Base-by-base conservation (phyloP, 2,329 filamentous ascomycete species). In the Coniochaeta hoffmannii region DNA sequence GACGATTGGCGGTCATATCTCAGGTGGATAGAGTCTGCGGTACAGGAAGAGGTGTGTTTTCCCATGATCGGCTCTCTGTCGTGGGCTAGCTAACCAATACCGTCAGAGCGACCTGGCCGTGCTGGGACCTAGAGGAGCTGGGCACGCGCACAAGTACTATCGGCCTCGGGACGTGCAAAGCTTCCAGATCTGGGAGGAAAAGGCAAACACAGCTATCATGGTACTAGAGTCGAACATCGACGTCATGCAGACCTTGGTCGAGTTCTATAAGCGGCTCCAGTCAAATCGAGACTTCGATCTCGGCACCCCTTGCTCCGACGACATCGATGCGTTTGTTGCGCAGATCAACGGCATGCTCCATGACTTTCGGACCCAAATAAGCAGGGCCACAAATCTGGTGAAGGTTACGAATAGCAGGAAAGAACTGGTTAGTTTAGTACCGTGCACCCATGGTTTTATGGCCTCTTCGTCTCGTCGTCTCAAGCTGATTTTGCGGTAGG, bases 1-100 rank as follows among this genome's bases (percentile, higher is more conserved):
- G 70, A 73, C 56, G 67, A 71, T n/a, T 76, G 73, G 73, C 64
- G 71, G 28, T 66, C 66, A 61, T 74, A 75, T 57, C 66, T 76
- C 19, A 58, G 64, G 12, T 72, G 64, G 65, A 61, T 76, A 0
- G 73, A 76, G 57, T 60, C 64, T 11, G 55, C 51, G 3, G 50
- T 63, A 4, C 53, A 57, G 26, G 59, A 59, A 63, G 59, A 51
- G 26, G 49, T 51, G 26, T 19, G 49, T 15, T 28, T 17, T 19
- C 7, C 31, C 26, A 17, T 32, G 2, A 15, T n/a, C 14, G 12
- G 15, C 2, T 12, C 5, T 51, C 19, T 24, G 17, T 34, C n/a
- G 22, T 22, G 49, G 26, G n/a, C n/a, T n/a, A 8, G 10, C 41
- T 46, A 11, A 46, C 15, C 11, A 15, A 8, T 12, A 46, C 32